Evolutionary conservation across 305 asterid species (phyloP), one percentile per base, ranked within the genome.

Genomic region (Coffea humblotiana): DNA sequence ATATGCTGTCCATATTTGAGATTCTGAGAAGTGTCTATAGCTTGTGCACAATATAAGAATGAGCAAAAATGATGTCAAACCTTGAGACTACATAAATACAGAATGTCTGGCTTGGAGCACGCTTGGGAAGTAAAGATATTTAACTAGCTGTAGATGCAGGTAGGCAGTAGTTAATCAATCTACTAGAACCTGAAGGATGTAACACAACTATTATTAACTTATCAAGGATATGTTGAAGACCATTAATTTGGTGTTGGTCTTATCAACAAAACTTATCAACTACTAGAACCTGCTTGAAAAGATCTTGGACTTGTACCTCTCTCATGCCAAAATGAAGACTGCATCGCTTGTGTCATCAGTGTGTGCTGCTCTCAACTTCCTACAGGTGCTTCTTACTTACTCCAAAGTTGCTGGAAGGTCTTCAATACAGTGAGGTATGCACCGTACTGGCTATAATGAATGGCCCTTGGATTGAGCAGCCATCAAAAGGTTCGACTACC

Each of bases 391-490:
- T 96, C 88, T 84, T 96, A 89, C 98, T 96, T 63, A 93, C 98
- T 4, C 99, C 99, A 40, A 96, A 96, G 83, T 80, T 96, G 90
- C 92, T 96, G 72, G 94, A 97, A 18, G 81, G 88, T 88, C 90
- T 96, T 48, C 94, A 93, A 52, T 96, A 96, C 89, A 88, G 97
- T 21, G 90, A 90, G 60, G 97, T 94, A 2, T 94, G 98, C 89
- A 93, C 92, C 86, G 85, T 94, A 84, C 91, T 96, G 70, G 89
- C 89, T 51, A 90, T 96, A 71, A 94, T 96, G 97, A 96, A 92
- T n/a, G 99, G 99, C 47, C 98, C 99, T 78, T 96, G 98, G 98
- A 91, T 93, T 35, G 97, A 90, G 87, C 93, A 90, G 86, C 92
- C 97, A 77, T 90, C 99, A 32, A 87, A 92, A 96, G 99, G 99